Percentiles rank a stretch among this genome's conserved stretches.
Conservation (phyloP, 768 basidiomycete genomes). For the Tulasnella sp. region DNA sequence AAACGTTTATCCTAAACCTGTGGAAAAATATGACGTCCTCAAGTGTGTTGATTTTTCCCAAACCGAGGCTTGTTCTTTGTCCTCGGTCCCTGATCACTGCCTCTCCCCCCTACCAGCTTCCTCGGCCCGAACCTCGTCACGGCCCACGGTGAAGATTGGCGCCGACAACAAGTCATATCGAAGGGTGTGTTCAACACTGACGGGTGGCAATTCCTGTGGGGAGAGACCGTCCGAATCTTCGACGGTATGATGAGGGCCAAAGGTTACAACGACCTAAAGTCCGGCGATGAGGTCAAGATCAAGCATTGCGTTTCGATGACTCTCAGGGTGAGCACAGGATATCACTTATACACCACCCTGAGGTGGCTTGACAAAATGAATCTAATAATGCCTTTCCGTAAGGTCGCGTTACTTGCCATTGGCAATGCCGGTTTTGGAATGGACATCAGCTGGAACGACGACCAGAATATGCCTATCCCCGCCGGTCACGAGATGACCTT, state of each 20-base stretch:
- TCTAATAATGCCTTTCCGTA: neutral
- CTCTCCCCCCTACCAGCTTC: neutral
- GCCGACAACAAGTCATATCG: slow-evolving; percentile 17
- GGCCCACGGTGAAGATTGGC: slow-evolving; percentile 22
- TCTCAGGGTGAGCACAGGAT: slow-evolving; percentile 2
- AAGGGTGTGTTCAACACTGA: slow-evolving; percentile 23
- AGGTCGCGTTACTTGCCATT: slow-evolving; percentile 36
- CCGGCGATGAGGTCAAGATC: slow-evolving; percentile 18
- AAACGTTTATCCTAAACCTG: slow-evolving; percentile 13
- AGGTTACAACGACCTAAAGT: neutral
- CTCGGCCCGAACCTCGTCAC: slow-evolving; percentile 29
- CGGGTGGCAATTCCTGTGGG: slow-evolving; percentile 25
- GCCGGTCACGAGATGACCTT: slow-evolving; percentile 19
- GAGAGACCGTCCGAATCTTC: slow-evolving; percentile 23
- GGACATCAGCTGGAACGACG: slow-evolving; percentile 33
- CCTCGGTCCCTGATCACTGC: neutral
- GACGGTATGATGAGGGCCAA: slow-evolving; percentile 20
- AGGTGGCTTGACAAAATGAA: neutral
- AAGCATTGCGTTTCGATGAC: slow-evolving; percentile 23
- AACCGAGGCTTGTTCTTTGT: neutral
- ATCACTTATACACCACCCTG: no score
- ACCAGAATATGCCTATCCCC: slow-evolving; percentile 21
- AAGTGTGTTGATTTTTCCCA: slow-evolving; percentile 3
- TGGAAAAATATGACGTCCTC: slow-evolving; percentile 21
- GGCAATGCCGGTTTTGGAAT: slow-evolving; percentile 38